Evolutionary conservation across 371 early-diverging fungal species (phyloP), one percentile per base, ranked within the genome.

Genomic region (Mucor saturninus): DNA sequence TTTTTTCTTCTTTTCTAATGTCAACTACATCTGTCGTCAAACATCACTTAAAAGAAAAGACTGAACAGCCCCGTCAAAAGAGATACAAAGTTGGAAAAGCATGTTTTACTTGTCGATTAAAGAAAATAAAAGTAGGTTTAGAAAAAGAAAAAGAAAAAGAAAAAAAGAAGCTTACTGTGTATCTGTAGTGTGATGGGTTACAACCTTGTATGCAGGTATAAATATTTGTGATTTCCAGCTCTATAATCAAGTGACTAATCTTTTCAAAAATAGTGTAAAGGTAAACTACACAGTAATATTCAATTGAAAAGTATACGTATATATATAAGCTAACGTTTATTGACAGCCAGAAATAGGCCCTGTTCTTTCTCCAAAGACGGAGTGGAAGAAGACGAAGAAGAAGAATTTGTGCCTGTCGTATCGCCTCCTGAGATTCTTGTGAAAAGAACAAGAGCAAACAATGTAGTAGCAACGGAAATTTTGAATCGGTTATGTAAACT

Each of bases 171-270:
- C 37, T 8, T 37, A 61, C 29, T 48, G 14, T 13, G 5, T 28
- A 29, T 29, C 28, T 30, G 21, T 63, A 81, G 82, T 81, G 82
- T 29, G 82, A 81, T 74, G 82, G 82, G 28, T 52, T 81, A 11
- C 82, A 75, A 13, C 82, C 82, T 21, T 81, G 82, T 69, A 81
- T 81, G 82, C 82, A 81, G 82, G 82, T 81, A 77, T 10, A 40
- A 30, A 42, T 59, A 58, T 5, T 21, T 15, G 21, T 45, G 6
- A n/a, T n/a, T 45, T 14, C 15, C 38, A 38, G 15, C 50, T 30
- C 28, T 28, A 10, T 30, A 26, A 48, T 9, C 21, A 15, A 15
- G 48, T 5, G 50, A 38, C 40, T 53, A 56, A 32, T 9, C 55
- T 40, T 39, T 39, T 32, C 38, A 28, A n/a, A 21, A 4, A 46